Conservation (phyloP, 1,139 yeast species). For the Trichomonascaceae sp. region DNA sequence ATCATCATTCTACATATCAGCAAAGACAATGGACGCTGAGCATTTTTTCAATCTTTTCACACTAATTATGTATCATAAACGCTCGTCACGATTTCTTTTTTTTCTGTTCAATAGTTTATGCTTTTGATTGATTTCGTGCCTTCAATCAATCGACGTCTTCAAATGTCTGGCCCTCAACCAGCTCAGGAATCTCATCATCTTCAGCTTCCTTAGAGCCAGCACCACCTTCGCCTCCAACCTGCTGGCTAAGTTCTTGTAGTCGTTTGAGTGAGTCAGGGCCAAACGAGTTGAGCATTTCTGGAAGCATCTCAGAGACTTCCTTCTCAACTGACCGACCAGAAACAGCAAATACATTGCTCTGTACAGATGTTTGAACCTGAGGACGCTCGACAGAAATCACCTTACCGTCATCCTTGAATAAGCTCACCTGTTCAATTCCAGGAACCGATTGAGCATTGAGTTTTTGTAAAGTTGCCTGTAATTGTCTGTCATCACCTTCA, state of each 20-base stretch:
- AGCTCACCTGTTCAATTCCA: constrained; percentile 93
- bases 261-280: constrained; percentile 94
- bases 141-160: constrained; percentile 46
- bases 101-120: background rate
- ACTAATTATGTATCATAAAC: background rate
- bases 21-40: background rate
- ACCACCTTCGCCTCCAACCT: constrained; percentile 46
- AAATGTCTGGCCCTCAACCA: constrained; percentile 92
- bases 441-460: constrained; percentile 84
- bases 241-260: constrained; percentile 86
- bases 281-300: constrained; percentile 91
- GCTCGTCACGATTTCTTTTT: background rate
- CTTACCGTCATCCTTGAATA: constrained; percentile 94
- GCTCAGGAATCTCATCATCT: constrained; percentile 74
- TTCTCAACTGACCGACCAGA: constrained; percentile 95
- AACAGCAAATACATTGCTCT: constrained; percentile 89
- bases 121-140: background rate
- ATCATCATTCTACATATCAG: background rate
- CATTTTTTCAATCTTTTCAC: background rate
- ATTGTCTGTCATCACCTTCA: constrained; percentile 82
- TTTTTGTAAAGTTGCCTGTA: constrained; percentile 85
- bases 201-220: constrained; percentile 41
- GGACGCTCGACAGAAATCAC: constrained; percentile 95
- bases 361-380: constrained; percentile 89
- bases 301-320: constrained; percentile 87